Evolutionary conservation across 495 filamentous ascomycete species (phyloP), one percentile per base, ranked within the genome.

Genomic region (Trichoderma parareesei): DNA sequence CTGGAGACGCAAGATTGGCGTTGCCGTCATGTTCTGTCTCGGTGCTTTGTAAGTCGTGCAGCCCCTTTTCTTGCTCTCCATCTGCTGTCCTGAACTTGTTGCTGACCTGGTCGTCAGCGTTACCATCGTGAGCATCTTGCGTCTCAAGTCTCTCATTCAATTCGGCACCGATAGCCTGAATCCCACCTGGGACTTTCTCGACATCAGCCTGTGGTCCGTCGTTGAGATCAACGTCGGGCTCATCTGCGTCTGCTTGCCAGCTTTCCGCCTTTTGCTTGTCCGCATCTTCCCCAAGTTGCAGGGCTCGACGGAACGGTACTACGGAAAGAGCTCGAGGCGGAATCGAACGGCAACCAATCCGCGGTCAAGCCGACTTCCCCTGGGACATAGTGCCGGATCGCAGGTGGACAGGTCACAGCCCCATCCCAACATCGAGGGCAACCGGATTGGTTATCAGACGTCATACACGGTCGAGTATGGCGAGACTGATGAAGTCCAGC

Each of bases 1-100:
- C 14, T 68, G 67, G 59, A 73, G 73, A 62, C 82, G 79, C 70
- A 85, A 82, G 68, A 62, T 79, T 9, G 75, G 73, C n/a, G 71
- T 85, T 42, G 74, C 76, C 46, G 33, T 83, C 7, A 81, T 86
- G 71, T 85, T 86, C 68, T 73, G 73, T 4, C 72, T 84, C 18
- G 84, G 83, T 11, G 73, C 83, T 27, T 76, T 85, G 82, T 84
- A 72, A 66, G 76, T 72, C 18, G 5, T 4, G 38, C 27, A 13
- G 20, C 13, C 20, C 20, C 27, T 35, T 38, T 33, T 37, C 14
- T 5, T 14, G 4, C 20, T 14, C 42, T 57, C 14, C 9, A 33
- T 27, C 2, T 27, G 27, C 27, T 27, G 27, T 27, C 27, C 27
- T n/a, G 5, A 46, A 49, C 7, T 18, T 48, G 10, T 35, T 40